These are phyloP conservation scores for Pouteria campechiana DNA, from an alignment of 179 eudicot species.

Conservation along the genomic window DNA sequence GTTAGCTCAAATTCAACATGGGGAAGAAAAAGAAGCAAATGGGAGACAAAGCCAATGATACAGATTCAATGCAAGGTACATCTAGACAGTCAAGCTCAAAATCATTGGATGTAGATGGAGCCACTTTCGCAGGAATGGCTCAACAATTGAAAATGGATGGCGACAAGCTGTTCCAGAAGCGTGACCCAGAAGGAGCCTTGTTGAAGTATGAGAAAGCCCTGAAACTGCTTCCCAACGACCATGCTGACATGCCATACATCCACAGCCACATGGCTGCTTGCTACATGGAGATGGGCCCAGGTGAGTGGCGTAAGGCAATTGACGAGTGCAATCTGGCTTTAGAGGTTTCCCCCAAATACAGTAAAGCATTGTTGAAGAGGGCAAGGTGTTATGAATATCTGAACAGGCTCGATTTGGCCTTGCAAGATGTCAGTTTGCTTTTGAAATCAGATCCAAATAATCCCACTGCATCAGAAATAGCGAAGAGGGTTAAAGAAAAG, in stretches of 20 bases:
- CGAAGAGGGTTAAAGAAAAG: constrained; percentile 43
- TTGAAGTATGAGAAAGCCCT: constrained; percentile 85
- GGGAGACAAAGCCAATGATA: constrained; percentile 29
- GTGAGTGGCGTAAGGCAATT: constrained; percentile 82
- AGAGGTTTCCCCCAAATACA: constrained; percentile 76
- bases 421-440: constrained; percentile 52
- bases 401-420: constrained; percentile 61
- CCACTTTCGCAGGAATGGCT: constrained; percentile 58
- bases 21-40: constrained; percentile 42
- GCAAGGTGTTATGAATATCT: constrained; percentile 85
- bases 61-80: constrained; percentile 20
- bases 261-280: constrained; percentile 86
- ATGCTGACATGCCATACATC: constrained; percentile 69
- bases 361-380: constrained; percentile 87
- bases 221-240: constrained; percentile 76
- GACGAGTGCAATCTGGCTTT: constrained; percentile 89
- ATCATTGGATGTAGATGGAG: constrained; percentile 55
- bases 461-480: constrained; percentile 69
- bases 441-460: constrained; percentile 67
- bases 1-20: too few relatives aligned
- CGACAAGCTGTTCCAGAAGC: constrained; percentile 71
- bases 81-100: constrained; percentile 27
- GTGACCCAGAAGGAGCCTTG: constrained; percentile 86
- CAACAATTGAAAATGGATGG: constrained; percentile 81
- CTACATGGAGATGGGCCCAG: constrained; percentile 82